phyloP scores from a whole-genome alignment of 768 basidiomycete genomes.

The Lactarius indigo region DNA sequence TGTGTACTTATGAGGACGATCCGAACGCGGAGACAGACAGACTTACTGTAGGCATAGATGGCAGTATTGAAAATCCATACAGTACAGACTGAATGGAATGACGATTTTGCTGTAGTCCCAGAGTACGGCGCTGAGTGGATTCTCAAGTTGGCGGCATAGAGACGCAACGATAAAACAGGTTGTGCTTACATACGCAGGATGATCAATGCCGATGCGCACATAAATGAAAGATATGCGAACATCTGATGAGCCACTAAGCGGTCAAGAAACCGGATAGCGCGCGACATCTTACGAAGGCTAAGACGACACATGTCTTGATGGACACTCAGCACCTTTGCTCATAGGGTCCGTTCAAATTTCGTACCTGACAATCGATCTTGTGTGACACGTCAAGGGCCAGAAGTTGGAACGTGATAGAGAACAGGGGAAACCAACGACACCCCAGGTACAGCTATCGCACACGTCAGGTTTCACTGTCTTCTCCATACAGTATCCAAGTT shows the following conservation, averaged over 20 bases:
- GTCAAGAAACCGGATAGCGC: neutral
- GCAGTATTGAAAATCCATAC: neutral
- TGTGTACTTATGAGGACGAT: neutral
- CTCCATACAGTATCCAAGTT: neutral
- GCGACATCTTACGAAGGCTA: slow-evolving; percentile 9
- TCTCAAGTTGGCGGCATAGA: neutral
- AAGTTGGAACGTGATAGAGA: neutral
- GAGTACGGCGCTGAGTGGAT: neutral
- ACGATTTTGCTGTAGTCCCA: slow-evolving; percentile 9
- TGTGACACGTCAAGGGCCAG: neutral
- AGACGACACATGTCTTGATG: slow-evolving; percentile 9
- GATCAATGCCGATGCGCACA: slow-evolving; percentile 17
- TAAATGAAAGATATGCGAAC: slow-evolving; percentile 15
- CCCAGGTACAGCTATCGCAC: slow-evolving; percentile 16
- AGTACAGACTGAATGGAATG: neutral
- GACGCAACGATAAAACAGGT: neutral
- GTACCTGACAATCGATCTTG: slow-evolving; percentile 10
- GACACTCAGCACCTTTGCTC: neutral
- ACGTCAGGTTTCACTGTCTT: neutral
- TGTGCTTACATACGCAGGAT: slow-evolving; percentile 18
- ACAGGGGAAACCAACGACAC: slow-evolving; percentile 15
- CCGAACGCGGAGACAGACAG: neutral
- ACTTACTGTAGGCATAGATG: neutral
- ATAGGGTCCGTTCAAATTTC: neutral
- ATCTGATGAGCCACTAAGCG: neutral